phyloP scores from a whole-genome alignment of 805 yeast genomes.

The Candida coquimbonensis region DNA sequence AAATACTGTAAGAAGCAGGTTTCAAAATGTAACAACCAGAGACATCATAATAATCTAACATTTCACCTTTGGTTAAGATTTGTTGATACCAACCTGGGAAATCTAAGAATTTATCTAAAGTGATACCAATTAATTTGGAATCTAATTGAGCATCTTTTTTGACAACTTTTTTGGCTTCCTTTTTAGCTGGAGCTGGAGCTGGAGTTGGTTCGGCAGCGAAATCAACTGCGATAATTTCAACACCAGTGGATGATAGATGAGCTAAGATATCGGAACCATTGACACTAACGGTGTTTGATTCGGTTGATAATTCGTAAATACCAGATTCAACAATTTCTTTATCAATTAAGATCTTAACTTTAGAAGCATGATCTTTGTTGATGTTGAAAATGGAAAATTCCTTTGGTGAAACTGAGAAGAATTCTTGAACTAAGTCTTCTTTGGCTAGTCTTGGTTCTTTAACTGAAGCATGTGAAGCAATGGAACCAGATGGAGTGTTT shows the following conservation, averaged over 20 bases:
- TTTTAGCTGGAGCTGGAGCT: constrained; percentile 15
- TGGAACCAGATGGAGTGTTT: constrained; percentile 54
- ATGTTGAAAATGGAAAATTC: constrained; percentile 54
- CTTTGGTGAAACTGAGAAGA: constrained; percentile 50
- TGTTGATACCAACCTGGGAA: constrained; percentile 98
- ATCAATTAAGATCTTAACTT: constrained; percentile 56
- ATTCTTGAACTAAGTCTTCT: constrained; percentile 65
- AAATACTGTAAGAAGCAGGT: constrained; percentile 88
- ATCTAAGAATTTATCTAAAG: constrained; percentile 86
- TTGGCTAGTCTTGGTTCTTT: constrained; percentile 88
- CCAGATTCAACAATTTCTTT: constrained; percentile 34
- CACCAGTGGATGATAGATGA: constrained; percentile 43
- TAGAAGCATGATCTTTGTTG: constrained; percentile 41
- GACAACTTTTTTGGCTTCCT: constrained; percentile 21
- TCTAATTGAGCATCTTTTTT: constrained; percentile 50
- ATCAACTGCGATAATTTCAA: constrained; percentile 51
- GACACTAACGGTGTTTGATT: constrained; percentile 43
- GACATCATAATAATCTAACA: constrained; percentile 97
- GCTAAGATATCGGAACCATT: constrained; percentile 40
- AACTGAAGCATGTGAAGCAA: constrained; percentile 61
- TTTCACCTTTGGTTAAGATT: constrained; percentile 92
- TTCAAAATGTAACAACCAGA: constrained; percentile 97
- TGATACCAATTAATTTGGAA: constrained; percentile 91
- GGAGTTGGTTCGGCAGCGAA: constrained; percentile 27
- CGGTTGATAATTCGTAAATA: constrained; percentile 38